These are phyloP conservation scores for Beauveria medogensis DNA, from an alignment of 2,329 filamentous ascomycete species.

Conservation along the genomic window DNA sequence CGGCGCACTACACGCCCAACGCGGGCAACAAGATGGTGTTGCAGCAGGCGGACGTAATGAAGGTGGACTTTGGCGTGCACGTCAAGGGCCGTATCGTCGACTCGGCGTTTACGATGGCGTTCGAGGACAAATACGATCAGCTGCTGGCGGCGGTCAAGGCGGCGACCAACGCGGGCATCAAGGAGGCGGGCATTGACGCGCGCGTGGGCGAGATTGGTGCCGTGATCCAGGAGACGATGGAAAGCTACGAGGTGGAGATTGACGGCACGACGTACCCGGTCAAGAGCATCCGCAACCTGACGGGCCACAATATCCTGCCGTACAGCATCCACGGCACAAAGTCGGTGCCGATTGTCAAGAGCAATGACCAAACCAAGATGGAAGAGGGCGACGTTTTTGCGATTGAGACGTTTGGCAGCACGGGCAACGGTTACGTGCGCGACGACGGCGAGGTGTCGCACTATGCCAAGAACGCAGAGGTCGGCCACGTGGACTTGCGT, in stretches of 20 bases:
- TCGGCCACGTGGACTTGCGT: conserved; percentile 66
- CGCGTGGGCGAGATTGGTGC: conserved; percentile 79
- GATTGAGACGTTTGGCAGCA: conserved; percentile 93
- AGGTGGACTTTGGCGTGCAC: conserved; percentile 76
- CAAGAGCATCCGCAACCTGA: conserved; percentile 80
- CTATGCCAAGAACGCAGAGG: conserved; percentile 69
- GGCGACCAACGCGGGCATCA: conserved; percentile 75
- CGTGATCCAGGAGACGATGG: conserved; percentile 84
- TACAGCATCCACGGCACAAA: conserved; percentile 90
- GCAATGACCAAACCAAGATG: conserved; percentile 86
- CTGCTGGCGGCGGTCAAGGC: conserved; percentile 65
- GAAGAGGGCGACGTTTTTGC: conserved; percentile 94
- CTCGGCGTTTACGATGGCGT: conserved; percentile 71
- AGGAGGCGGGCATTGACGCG: conserved; percentile 83
- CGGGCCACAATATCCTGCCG: conserved; percentile 81
- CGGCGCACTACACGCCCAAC: conserved; percentile 82
- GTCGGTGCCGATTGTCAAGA: conserved; percentile 89
- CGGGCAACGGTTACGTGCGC: conserved; percentile 77
- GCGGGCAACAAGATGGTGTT: conserved; percentile 74
- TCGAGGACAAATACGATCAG: conserved; percentile 67
- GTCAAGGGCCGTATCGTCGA: conserved; percentile 75
- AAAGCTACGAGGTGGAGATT: conserved; percentile 83
- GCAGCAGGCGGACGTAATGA: conserved; percentile 67
- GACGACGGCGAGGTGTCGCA: conserved; percentile 89
- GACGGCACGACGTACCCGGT: conserved; percentile 70